Conservation (phyloP, 1,284 basidiomycete species). For the Pseudozyma sp. region DNA sequence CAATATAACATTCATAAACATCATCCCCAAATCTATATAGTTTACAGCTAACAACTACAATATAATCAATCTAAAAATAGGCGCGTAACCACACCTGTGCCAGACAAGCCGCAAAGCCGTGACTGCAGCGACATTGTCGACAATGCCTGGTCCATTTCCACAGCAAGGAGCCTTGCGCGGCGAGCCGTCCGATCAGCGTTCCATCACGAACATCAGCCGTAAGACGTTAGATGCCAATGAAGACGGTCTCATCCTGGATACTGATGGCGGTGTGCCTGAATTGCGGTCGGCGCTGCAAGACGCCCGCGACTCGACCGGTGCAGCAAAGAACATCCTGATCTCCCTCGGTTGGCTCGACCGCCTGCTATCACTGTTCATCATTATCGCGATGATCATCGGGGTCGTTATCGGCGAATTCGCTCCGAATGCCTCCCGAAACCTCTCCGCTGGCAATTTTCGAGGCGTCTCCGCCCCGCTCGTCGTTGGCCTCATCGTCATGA, state of each 20-base stretch:
- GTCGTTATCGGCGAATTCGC: conserved; percentile 77
- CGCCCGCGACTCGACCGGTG: conserved; percentile 42
- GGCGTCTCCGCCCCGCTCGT: conserved; percentile 67
- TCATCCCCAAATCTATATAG: too few species aligned
- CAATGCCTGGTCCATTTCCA: too few species aligned
- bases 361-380: conserved; percentile 78
- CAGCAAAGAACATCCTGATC: conserved; percentile 47
- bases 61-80: too few species aligned
- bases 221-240: too few species aligned
- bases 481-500: conserved; percentile 79
- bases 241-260: conserved; percentile 49
- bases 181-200: too few species aligned
- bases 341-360: conserved; percentile 75
- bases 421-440: conserved; percentile 46
- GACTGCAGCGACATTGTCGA: too few species aligned
- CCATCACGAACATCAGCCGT: too few species aligned
- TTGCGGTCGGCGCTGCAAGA: conserved; percentile 45
- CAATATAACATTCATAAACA: too few species aligned
- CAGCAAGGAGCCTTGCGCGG: too few species aligned
- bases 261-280: conserved; percentile 48
- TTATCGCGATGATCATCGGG: conserved; percentile 82
- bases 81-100: too few species aligned
- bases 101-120: too few species aligned
- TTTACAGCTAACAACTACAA: too few species aligned
- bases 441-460: conserved; percentile 64